phyloP scores from a whole-genome alignment of 192 early-diverging fungal species.

The Diversispora epigaea region DNA sequence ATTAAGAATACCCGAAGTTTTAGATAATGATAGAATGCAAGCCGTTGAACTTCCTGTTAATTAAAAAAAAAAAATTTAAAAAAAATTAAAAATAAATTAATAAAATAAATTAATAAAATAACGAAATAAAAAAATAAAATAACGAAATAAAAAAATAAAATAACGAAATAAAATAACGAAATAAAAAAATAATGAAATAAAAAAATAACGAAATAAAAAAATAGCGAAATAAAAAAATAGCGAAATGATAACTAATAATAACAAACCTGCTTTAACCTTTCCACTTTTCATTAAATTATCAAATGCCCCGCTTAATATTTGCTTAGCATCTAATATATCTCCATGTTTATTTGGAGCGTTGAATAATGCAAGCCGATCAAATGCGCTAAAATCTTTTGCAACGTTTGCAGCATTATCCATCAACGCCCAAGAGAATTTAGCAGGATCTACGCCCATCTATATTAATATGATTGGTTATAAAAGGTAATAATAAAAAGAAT shows the following conservation, averaged over 20 bases:
- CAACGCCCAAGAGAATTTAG: conserved; percentile 58
- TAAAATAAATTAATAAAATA: neutral
- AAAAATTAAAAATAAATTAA: neutral
- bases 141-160: conserved; percentile 15
- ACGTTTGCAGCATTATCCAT: conserved; percentile 60
- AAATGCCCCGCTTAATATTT: conserved; percentile 54
- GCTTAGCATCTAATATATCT: conserved; percentile 47
- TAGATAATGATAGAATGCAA: conserved; percentile 57
- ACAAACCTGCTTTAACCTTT: conserved; percentile 52
- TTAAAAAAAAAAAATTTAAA: too few relatives aligned
- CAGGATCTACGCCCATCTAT: conserved; percentile 46
- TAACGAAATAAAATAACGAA: neutral
- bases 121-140: neutral
- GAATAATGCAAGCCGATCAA: conserved; percentile 27
- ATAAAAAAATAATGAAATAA: neutral
- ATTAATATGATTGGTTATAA: neutral
- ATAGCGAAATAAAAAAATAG: too few relatives aligned
- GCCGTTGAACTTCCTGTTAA: conserved; percentile 54
- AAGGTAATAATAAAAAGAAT: conserved; percentile 17
- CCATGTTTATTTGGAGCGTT: neutral
- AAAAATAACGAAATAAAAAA: conserved; percentile 19
- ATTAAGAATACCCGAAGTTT: conserved; percentile 52
- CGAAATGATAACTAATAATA: too few relatives aligned
- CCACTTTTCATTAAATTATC: conserved; percentile 47
- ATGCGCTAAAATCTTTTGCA: conserved; percentile 38